Percentiles rank a stretch among this genome's conserved stretches.
Conservation (phyloP, 1,139 yeast species). For the Geotrichum citri-aurantii region DNA sequence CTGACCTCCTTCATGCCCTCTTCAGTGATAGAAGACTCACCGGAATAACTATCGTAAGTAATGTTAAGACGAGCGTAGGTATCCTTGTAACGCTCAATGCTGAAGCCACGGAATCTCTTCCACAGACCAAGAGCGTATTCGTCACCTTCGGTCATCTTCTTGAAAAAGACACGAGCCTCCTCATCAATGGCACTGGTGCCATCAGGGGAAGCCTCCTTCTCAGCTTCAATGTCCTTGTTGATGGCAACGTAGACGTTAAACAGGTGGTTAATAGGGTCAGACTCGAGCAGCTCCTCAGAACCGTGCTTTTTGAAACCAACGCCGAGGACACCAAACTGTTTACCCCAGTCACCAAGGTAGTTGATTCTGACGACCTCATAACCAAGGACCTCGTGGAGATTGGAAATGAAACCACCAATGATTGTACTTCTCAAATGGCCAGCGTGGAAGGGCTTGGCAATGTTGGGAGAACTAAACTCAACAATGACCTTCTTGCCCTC, state of each 20-base stretch:
- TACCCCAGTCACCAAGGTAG: constrained; percentile 99
- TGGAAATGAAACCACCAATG: constrained; percentile 94
- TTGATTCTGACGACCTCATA: constrained; percentile 88
- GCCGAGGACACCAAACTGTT: constrained; percentile 94
- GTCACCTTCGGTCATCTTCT: constrained; percentile 91
- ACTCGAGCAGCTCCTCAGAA: constrained; percentile 58
- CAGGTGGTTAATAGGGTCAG: constrained; percentile 89
- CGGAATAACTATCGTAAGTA: constrained; percentile 79
- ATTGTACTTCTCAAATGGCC: constrained; percentile 98
- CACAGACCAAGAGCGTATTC: constrained; percentile 71
- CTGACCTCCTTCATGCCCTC: constrained; percentile 66
- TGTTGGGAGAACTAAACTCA: constrained; percentile 96
- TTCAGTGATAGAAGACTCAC: constrained; percentile 89
- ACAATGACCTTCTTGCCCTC: constrained; percentile 65
- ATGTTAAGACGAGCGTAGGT: constrained; percentile 93
- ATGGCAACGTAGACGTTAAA: constrained; percentile 89
- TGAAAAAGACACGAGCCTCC: constrained; percentile 83
- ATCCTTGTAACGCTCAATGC: constrained; percentile 76
- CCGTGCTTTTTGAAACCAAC: constrained; percentile 89
- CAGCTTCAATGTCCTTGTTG: constrained; percentile 71
- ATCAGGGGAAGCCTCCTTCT: constrained; percentile 53
- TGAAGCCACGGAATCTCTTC: constrained; percentile 83
- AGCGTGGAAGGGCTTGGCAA: constrained; percentile 99
- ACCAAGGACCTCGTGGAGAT: constrained; percentile 83
- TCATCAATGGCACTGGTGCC: constrained; percentile 55